These are phyloP conservation scores for Parathielavia appendiculata DNA, from an alignment of 495 filamentous ascomycete species.

Conservation along the genomic window DNA sequence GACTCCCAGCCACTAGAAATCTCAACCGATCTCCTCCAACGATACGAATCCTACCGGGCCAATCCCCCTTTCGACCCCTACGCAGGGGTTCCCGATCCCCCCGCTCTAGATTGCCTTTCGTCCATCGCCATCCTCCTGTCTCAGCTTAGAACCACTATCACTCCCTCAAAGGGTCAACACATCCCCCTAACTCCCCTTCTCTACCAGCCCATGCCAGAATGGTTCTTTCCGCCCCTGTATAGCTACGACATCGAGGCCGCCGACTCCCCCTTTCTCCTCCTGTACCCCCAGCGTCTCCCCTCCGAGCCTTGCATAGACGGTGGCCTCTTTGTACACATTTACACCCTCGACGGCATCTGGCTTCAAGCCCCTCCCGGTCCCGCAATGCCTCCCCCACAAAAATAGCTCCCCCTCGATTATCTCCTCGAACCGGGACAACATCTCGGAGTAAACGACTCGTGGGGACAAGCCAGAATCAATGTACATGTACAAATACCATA, in stretches of 20 bases:
- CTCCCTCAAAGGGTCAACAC: neutral
- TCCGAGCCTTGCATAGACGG: neutral
- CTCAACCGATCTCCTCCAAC: conserved; percentile 6
- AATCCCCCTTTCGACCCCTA: neutral
- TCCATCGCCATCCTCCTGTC: conserved; percentile 4
- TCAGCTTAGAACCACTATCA: neutral
- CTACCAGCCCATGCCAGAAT: conserved; percentile 5
- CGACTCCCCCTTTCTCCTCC: neutral
- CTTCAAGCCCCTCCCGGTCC: neutral
- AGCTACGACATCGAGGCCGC: neutral
- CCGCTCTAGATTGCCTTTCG: neutral
- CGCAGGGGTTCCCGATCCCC: neutral
- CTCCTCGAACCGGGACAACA: neutral
- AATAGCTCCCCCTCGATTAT: neutral
- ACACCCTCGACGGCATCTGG: conserved; percentile 1
- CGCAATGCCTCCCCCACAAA: neutral
- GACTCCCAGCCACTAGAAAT: conserved; percentile 1
- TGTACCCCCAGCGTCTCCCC: conserved; percentile 1
- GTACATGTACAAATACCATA: no score
- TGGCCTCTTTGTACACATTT: conserved; percentile 1
- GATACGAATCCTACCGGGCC: conserved; percentile 3
- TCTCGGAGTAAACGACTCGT: no score
- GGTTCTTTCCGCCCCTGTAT: conserved; percentile 4
- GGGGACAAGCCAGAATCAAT: no score
- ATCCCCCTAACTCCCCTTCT: conserved; percentile 2